A percentile compares a stretch with the other conserved stretches of the same genome.
Evolutionary conservation across 768 basidiomycete species (phyloP).

Genomic region (Trametes punicea): DNA sequence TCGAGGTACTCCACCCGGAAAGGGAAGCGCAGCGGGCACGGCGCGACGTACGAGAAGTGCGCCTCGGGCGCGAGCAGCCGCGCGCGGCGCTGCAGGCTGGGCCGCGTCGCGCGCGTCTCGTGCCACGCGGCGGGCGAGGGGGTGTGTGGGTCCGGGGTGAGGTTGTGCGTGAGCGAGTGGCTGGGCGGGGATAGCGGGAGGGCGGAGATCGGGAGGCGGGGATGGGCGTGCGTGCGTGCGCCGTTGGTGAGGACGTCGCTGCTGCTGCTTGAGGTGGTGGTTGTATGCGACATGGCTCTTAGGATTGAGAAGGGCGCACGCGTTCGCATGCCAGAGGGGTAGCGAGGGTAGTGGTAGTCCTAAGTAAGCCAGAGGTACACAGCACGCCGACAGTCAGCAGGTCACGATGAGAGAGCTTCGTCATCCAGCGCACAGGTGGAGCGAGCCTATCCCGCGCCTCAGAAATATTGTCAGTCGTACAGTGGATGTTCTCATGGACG

Average conservation of each 20-base stretch:
- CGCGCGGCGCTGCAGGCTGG: conserved; percentile 69
- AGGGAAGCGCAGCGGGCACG: conserved; percentile 81
- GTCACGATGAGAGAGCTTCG: not conserved
- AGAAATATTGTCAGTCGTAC: no score
- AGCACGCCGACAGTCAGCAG: not conserved
- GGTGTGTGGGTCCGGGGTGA: conserved; percentile 58
- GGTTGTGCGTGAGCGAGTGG: conserved; percentile 41
- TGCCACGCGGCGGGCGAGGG: conserved; percentile 52
- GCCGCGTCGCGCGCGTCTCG: conserved; percentile 45
- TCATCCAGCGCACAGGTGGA: no score
- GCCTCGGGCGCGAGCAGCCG: conserved; percentile 52
- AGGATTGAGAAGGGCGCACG: not conserved
- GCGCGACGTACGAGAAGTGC: conserved; percentile 81
- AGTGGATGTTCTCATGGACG: no score
- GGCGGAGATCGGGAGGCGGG: conserved; percentile 45
- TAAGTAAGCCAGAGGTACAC: not conserved
- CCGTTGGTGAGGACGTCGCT: not conserved
- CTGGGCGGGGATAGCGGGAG: conserved; percentile 47
- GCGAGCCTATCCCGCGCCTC: no score
- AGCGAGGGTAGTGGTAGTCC: no score
- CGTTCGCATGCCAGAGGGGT: not conserved
- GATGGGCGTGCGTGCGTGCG: not conserved
- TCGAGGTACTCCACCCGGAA: conserved; percentile 56
- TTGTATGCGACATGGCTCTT: not conserved
- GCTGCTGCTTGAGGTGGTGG: not conserved